Evolutionary conservation across 345 rosid genomes (phyloP), one percentile per base, ranked within the genome.

Genomic region (Lenwebbia sp.): DNA sequence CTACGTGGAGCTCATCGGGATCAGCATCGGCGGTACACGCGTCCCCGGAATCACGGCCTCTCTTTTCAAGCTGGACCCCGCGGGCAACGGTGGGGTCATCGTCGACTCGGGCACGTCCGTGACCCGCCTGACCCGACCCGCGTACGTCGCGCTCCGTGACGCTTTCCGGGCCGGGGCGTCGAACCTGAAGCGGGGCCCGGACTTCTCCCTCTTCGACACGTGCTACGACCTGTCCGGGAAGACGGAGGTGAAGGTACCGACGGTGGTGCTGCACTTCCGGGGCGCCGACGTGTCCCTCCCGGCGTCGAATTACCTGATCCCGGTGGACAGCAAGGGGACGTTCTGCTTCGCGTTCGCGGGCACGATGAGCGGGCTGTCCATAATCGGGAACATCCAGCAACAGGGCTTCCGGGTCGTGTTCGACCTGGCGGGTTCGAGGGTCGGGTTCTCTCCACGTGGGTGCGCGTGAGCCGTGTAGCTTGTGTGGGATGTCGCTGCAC

Each of bases 311-410:
- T 97, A 97, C 86, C 86, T 97, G 86, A 95, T 97, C 49, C 97
- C 99, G 37, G 98, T 97, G 62, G 97, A 95, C 58, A 84, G 86
- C 23, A 85, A 88, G 54, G 98, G 98, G 28, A 96, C 91, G 1
- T 96, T 97, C 86, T 97, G 99, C 91, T 97, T 94, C 86, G 99
- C 99, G 2, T 97, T 97, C 52, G 99, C 99, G 22, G 99, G 97
- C 49, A 96, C 99, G 10, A 89, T 88, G 94, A 90, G 98, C 85
- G 96, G 98, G 56, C 87, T 97, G 83, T 94, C 99, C 54, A 96
- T 97, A 13, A 88, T 97, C 21, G 99, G 99, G 55, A 97, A 97
- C 65, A 96, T 97, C 82, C 99, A 97, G 93, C 99, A 97, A 75
- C 99, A 97, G 75, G 96, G 99, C 4, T 94, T 97, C 92, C 95